These are phyloP conservation scores for Wickerhamiella domercqiae DNA, from an alignment of 805 yeast species.

Conservation along the genomic window DNA sequence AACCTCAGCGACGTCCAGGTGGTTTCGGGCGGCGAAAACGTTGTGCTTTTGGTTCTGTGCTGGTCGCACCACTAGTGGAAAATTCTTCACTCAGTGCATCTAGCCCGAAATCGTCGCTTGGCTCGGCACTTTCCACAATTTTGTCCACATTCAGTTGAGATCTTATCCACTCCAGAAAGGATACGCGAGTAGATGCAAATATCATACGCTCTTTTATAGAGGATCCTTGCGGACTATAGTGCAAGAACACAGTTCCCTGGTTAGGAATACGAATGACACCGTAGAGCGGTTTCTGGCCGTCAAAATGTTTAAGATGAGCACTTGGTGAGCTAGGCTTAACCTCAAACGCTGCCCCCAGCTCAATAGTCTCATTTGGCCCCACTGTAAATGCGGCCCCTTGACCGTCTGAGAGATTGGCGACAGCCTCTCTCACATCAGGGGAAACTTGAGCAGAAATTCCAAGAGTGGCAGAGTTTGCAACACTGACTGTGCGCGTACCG, in stretches of 20 bases:
- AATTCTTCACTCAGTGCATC: constrained; percentile 5
- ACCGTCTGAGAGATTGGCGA: constrained; percentile 14
- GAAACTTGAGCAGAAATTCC: constrained; percentile 14
- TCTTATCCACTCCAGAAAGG: constrained; percentile 20
- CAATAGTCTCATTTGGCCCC: constrained; percentile 38
- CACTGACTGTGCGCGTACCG: constrained; percentile 14
- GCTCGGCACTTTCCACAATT: constrained; percentile 13
- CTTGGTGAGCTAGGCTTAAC: constrained; percentile 5
- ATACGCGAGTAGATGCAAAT: constrained; percentile 58
- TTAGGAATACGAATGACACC: constrained; percentile 21
- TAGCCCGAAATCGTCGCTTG: constrained; percentile 7
- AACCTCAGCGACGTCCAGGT: constrained; percentile 9
- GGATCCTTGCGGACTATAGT: constrained; percentile 82
- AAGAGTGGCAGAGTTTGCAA: constrained; percentile 14
- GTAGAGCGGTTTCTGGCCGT: constrained; percentile 39
- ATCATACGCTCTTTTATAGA: constrained; percentile 84
- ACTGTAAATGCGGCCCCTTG: constrained; percentile 24
- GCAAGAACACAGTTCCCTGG: constrained; percentile 42
- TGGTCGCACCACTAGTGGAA: not conserved
- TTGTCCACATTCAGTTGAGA: constrained; percentile 2
- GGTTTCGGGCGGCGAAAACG: constrained; percentile 15
- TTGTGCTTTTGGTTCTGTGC: constrained; percentile 4
- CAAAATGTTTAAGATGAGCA: constrained; percentile 21
- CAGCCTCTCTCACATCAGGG: constrained; percentile 14
- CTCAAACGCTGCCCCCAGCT: constrained; percentile 22